Conservation (phyloP, 1,139 yeast species). For the Nakaseomyces sp. region DNA sequence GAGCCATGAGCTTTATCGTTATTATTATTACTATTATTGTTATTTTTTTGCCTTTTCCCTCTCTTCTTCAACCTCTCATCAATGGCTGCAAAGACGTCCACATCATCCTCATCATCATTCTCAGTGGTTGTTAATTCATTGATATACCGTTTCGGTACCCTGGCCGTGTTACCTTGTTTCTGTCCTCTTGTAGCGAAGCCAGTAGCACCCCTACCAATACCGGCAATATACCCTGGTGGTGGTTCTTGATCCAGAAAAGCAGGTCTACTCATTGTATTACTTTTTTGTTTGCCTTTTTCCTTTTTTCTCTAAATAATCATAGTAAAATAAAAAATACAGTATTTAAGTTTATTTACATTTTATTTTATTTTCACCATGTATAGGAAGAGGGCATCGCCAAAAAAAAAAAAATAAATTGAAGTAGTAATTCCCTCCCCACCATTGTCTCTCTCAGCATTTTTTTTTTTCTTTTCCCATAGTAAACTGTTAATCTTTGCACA, state of each 20-base stretch:
- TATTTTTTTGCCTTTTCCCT: constrained; percentile 25
- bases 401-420: no score
- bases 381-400: no score
- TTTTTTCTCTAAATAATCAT: no score
- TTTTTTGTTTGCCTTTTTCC: not conserved
- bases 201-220: constrained; percentile 90
- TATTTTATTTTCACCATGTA: no score
- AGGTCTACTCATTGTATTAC: constrained; percentile 12
- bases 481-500: no score
- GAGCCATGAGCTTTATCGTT: no score
- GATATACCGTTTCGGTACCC: constrained; percentile 14
- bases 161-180: constrained; percentile 24
- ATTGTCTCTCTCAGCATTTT: no score
- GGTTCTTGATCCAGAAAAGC: constrained; percentile 76
- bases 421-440: no score
- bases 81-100: constrained; percentile 49
- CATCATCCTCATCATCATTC: constrained; percentile 58
- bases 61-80: constrained; percentile 46
- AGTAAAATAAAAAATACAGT: no score
- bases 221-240: constrained; percentile 87
- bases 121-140: constrained; percentile 29
- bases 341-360: no score
- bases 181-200: constrained; percentile 86
- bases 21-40: constrained; percentile 19
- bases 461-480: no score